Base-by-base conservation (phyloP, 73 alveolate genomes). In the Paramecium primaurelia region DNA sequence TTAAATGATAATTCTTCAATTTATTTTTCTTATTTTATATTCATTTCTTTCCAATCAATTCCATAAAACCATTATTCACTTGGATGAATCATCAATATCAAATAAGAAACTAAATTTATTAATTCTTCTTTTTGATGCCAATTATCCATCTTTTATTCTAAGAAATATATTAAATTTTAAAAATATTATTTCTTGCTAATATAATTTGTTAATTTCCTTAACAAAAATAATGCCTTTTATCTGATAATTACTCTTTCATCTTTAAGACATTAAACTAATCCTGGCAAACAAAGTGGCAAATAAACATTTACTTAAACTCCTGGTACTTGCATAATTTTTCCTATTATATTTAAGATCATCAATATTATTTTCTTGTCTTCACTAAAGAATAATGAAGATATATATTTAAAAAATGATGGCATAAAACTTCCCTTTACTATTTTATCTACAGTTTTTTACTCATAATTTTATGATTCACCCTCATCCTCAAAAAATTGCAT, bases 401-500 rank as follows among this genome's bases (percentile, higher is more conserved):
- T 75, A n/a, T 75, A 75, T 37, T 75, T 75, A 18, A 75, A 75
- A 16, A 75, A 75, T 14, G 88, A 30, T 37, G 88, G 88, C 88
- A 75, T 75, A 26, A 75, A 75, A 20, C 88, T 45, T 37, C 88
- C 58, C 34, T 38, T 22, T 3, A 40, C 59, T 14, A 75, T 75
- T 12, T 75, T 75, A 32, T 37, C 38, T 6, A 75, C 16, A 16
- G 32, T 37, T 75, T 75, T 32, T 22, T 34, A 8, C 1, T 75
- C 49, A 34, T 32, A 32, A 40, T 26, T 34, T 26, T 32, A 22
- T n/a, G 25, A 7, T 75, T 75, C 58, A 10, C 25, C 22, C 14
- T 75, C 34, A 75, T 75, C 68, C 12, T 22, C 49, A 40, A 75
- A 75, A 45, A 75, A 75, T 12, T 75, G 10, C 58, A 22, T 75